Base-by-base conservation (phyloP, 805 yeast genomes). In the Blastobotrys americana region DNA sequence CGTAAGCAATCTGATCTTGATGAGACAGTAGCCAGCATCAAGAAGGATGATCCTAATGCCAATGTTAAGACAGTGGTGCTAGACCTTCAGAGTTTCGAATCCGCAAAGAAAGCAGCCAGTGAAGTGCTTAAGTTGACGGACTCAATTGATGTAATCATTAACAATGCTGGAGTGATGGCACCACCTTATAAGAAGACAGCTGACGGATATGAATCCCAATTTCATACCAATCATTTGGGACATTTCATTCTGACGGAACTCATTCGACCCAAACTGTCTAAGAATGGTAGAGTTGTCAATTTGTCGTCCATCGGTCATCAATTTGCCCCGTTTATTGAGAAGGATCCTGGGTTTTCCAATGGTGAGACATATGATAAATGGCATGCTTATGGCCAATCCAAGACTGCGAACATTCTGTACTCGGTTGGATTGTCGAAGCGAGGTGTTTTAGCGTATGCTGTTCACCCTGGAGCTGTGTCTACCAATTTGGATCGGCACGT, bases 121-220 rank as follows among this genome's bases (percentile, higher is more conserved):
- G 48, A 43, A 23, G 49, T 52, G 37, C 37, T 28, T 27, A 35
- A 22, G 8, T 45, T 37, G 23, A 46, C 43, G 22, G 25, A 43
- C 21, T 49, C 65, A 16, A 59, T 86, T 23, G 79, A 84, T 59
- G 61, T 85, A 18, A 67, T 86, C 27, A 71, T 86, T 37, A 77
- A 84, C 54, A 86, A 85, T 60, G 89, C 95, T 1, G 93, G 94
- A 2, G 77, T 82, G 3, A 80, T 83, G 78, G 88, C 83, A 13
- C 68, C 80, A n/a, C 90, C 94, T 0, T 78, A 68, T 59, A 67
- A 73, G 17, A 52, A 69, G 25, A 83, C 95, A 0, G 71, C 67
- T 28, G 87, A 82, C 54, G 78, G 77, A 3, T 84, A 83, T 59
- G 96, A 87, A 60, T 71, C 83, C 13, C 95, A 85, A 57, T 65